Percentiles rank a stretch among this genome's conserved stretches.
Evolutionary conservation across 371 early-diverging fungal species (phyloP).

Genomic region (Mucor sp.): DNA sequence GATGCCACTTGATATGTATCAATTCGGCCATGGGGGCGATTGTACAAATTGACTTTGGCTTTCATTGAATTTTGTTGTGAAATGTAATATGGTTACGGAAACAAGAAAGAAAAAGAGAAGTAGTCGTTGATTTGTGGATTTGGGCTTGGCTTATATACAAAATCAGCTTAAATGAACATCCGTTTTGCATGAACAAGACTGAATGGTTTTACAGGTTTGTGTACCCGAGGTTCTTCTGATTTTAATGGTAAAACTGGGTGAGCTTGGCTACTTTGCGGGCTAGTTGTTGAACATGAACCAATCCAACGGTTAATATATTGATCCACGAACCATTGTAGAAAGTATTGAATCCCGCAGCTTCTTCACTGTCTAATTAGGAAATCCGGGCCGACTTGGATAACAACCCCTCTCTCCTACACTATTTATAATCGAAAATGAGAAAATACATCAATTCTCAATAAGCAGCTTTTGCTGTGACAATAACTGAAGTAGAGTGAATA

Average conservation of each 20-base stretch:
- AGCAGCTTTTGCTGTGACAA: too few relatives aligned
- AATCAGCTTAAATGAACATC: slow-evolving; percentile 19
- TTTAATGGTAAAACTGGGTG: background rate
- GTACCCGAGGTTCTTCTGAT: background rate
- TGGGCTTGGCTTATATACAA: background rate
- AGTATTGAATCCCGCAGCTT: background rate
- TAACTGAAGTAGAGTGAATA: too few relatives aligned
- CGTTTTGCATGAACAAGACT: slow-evolving; percentile 15
- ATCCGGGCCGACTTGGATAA: background rate
- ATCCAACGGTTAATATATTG: slow-evolving; percentile 6
- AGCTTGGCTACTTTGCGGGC: background rate
- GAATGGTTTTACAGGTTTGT: background rate
- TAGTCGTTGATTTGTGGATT: background rate
- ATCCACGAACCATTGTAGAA: background rate
- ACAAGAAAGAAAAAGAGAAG: background rate
- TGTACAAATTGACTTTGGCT: slow-evolving; percentile 14
- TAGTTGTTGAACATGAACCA: background rate
- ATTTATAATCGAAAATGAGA: background rate
- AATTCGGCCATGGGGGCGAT: slow-evolving; percentile 7
- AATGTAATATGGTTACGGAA: background rate
- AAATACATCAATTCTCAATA: too few relatives aligned
- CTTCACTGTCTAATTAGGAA: background rate
- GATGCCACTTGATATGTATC: slow-evolving; percentile 4
- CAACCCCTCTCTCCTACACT: background rate
- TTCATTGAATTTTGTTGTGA: slow-evolving; percentile 3